phyloP scores from a whole-genome alignment of 2,329 filamentous ascomycete genomes.

The Calonectria hawksworthii region DNA sequence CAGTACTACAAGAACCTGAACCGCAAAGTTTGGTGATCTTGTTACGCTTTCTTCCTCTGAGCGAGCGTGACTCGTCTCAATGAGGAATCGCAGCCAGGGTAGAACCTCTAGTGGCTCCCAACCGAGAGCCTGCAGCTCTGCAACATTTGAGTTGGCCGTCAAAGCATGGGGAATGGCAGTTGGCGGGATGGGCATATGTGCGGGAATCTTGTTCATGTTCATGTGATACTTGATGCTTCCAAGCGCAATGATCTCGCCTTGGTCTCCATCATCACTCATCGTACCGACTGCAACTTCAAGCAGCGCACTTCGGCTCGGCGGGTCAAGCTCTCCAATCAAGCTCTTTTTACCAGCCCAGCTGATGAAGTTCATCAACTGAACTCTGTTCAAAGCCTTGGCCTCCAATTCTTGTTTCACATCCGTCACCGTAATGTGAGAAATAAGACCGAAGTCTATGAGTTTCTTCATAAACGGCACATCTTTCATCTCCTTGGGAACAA shows the following conservation, averaged over 20 bases:
- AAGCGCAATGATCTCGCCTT: constrained; percentile 82
- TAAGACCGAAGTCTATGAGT: constrained; percentile 85
- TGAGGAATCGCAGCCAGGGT: constrained; percentile 86
- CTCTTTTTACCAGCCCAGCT: constrained; percentile 85
- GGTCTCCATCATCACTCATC: constrained; percentile 70
- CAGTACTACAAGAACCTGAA: constrained; percentile 81
- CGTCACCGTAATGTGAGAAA: constrained; percentile 88
- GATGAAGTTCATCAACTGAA: constrained; percentile 86
- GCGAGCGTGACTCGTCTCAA: constrained; percentile 75
- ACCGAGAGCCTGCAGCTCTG: constrained; percentile 83
- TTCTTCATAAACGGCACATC: constrained; percentile 83
- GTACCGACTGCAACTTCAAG: constrained; percentile 86
- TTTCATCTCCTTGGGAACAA: constrained; percentile 83
- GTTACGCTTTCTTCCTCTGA: constrained; percentile 78
- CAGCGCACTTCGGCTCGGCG: constrained; percentile 74
- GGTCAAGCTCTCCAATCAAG: constrained; percentile 79
- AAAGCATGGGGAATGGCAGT: constrained; percentile 89
- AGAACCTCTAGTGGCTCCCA: constrained; percentile 90
- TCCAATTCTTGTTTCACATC: constrained; percentile 90
- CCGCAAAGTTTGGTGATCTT: constrained; percentile 79
- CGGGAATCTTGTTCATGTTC: constrained; percentile 82
- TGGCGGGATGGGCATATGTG: constrained; percentile 84
- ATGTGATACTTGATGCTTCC: constrained; percentile 82
- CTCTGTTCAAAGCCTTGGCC: constrained; percentile 82
- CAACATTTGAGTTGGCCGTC: constrained; percentile 76